Conservation (phyloP, 2,329 filamentous ascomycete genomes). For the Alternaria brassicae region DNA sequence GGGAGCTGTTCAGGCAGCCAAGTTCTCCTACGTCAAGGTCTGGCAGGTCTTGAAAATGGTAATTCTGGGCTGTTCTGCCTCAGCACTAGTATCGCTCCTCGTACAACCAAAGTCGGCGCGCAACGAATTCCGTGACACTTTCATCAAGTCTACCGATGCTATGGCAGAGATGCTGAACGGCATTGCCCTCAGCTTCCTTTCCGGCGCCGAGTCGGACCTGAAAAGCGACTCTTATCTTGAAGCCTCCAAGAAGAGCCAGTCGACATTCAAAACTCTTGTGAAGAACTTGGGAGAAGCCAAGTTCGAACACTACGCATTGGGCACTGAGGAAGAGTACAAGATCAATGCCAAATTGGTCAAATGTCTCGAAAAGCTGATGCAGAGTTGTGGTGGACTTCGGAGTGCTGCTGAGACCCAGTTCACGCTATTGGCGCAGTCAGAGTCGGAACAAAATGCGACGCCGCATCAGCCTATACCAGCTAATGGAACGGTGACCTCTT, state of each 20-base stretch:
- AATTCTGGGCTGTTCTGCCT: slow-evolving; percentile 65
- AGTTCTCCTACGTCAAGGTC: slow-evolving; percentile 85
- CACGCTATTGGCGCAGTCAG: slow-evolving; percentile 73
- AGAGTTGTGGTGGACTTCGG: slow-evolving; percentile 87
- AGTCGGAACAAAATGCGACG: slow-evolving; percentile 30
- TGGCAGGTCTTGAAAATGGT: slow-evolving; percentile 66
- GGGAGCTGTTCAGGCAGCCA: slow-evolving; percentile 81
- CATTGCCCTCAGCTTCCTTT: slow-evolving; percentile 83
- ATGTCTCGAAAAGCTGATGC: slow-evolving; percentile 82
- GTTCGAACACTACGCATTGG: slow-evolving; percentile 84
- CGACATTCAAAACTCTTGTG: slow-evolving; percentile 72
- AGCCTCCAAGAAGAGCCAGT: slow-evolving; percentile 69
- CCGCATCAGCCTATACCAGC: slow-evolving; percentile 18
- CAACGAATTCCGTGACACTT: slow-evolving; percentile 72
- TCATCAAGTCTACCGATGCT: slow-evolving; percentile 75
- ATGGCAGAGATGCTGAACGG: slow-evolving; percentile 81
- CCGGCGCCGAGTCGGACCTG: slow-evolving; percentile 80
- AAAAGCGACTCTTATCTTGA: slow-evolving; percentile 69
- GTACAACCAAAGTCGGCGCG: slow-evolving; percentile 82
- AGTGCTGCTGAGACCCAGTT: slow-evolving; percentile 93
- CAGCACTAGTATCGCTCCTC: slow-evolving; percentile 63
- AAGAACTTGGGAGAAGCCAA: slow-evolving; percentile 85
- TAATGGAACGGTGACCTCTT: slow-evolving; percentile 33
- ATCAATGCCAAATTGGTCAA: slow-evolving; percentile 82
- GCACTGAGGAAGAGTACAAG: slow-evolving; percentile 78